phyloP scores from a whole-genome alignment of 2,329 filamentous ascomycete species.

The Hypoxylon sp. region DNA sequence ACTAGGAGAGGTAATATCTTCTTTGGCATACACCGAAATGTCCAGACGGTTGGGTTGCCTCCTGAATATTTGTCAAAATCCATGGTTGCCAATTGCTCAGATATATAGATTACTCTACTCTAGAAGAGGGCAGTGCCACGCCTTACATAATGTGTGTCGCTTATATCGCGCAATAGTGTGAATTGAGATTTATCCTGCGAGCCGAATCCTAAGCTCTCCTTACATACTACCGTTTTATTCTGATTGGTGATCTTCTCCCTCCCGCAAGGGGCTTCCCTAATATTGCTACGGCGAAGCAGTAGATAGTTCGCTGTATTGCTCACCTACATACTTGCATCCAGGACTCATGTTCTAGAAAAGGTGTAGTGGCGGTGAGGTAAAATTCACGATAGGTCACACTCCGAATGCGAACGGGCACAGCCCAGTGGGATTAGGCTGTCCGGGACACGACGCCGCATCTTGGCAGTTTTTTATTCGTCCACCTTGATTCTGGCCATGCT shows the following conservation, averaged over 20 bases:
- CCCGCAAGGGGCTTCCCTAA: background rate
- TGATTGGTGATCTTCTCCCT: background rate
- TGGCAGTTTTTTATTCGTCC: constrained; percentile 11
- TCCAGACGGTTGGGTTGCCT: constrained; percentile 7
- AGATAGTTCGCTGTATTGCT: constrained; percentile 1
- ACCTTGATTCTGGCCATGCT: background rate
- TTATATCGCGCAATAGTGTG: background rate
- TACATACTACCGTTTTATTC: constrained; percentile 1
- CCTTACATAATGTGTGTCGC: constrained; percentile 3
- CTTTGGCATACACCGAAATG: constrained; percentile 9
- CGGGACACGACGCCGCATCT: constrained; percentile 8
- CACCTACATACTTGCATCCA: constrained; percentile 8
- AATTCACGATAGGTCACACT: constrained; percentile 11
- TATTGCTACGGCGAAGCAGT: background rate
- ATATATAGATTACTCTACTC: background rate
- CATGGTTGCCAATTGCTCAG: background rate
- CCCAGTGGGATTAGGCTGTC: constrained; percentile 10
- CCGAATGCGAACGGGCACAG: constrained; percentile 18
- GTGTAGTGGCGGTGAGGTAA: constrained; percentile 16
- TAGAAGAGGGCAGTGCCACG: constrained; percentile 7
- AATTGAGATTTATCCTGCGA: constrained; percentile 6
- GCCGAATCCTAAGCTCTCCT: background rate
- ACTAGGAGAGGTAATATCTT: background rate
- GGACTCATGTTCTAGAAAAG: constrained; percentile 18
- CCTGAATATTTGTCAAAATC: background rate